Evolutionary conservation across 139 green algal genomes (phyloP), one percentile per base, ranked within the genome.

Genomic region (Pleodorina starrii): DNA sequence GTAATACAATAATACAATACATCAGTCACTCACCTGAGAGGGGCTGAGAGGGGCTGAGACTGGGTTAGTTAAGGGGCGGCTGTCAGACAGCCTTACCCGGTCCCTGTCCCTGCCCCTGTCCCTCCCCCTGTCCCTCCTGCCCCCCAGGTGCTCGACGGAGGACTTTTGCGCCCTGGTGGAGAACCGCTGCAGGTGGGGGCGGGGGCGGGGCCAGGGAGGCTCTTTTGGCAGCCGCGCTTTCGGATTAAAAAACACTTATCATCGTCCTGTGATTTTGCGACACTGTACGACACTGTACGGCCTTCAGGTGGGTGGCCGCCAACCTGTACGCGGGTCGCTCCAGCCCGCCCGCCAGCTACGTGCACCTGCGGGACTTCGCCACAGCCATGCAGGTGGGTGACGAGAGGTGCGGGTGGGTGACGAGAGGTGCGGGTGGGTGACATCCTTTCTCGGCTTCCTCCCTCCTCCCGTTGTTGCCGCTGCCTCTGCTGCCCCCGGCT

Each of bases 151-250:
- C 43, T n/a, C 32, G 5, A 63, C 38, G 0, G 44, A 79, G 32
- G 82, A 88, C 82, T 51, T 88, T 16, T 79, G 63, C 17, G 66
- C 82, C 12, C 44, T 88, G 44, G 44, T 88, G 66, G 82, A 88
- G 60, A 80, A 44, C 66, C 82, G 82, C 82, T 88, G 82, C 82
- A 50, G 82, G 63, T 87, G 79, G 3, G 79, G 21, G 0, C 5
- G 38, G 74, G 74, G 17, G 16, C 21, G 1, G 29, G 48, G 43
- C 19, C 38, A 1, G 27, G 63, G 27, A n/a, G n/a, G n/a, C n/a
- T n/a, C n/a, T n/a, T n/a, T 27, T 12, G 54, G 54, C 51, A 27
- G 54, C 9, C 5, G 54, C 54, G 29, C 21, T 12, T 32, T 21
- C 54, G 29, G 54, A 5, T 25, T 66, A 66, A 27, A 17, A 14